Conservation (phyloP, 305 asterid species). For the Rubia peregrina region DNA sequence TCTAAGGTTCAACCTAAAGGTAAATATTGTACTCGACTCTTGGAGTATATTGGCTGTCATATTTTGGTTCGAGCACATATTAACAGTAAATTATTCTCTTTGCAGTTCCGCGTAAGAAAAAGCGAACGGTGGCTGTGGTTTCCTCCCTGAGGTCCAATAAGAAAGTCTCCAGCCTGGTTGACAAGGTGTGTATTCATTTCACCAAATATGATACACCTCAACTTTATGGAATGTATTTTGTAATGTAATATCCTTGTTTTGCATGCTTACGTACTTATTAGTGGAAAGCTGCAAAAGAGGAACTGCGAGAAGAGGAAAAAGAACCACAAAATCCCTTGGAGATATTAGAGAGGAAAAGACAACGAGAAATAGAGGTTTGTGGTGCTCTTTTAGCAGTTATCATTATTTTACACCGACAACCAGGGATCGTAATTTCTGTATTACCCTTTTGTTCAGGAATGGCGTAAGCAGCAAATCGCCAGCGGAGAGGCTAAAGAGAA, state of each 20-base stretch:
- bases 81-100: conserved; percentile 12
- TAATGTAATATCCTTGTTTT: not conserved
- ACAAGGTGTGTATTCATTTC: conserved; percentile 55
- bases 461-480: conserved; percentile 88
- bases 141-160: conserved; percentile 82
- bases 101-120: conserved; percentile 67
- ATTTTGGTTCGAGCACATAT: not conserved
- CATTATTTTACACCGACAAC: not conserved
- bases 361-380: conserved; percentile 85
- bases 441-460: conserved; percentile 40
- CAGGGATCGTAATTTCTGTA: conserved; percentile 1
- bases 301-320: conserved; percentile 73
- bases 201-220: not conserved
- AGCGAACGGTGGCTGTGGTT: conserved; percentile 55
- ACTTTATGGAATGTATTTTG: not conserved
- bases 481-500: conserved; percentile 89
- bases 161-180: conserved; percentile 94
- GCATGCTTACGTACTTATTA: conserved; percentile 10
- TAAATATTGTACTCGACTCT: conserved; percentile 17
- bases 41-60: not conserved
- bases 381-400: conserved; percentile 8
- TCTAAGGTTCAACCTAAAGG: conserved; percentile 69
- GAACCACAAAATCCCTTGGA: conserved; percentile 77
- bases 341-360: conserved; percentile 71
- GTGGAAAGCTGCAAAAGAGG: conserved; percentile 99